phyloP scores from a whole-genome alignment of 2,329 filamentous ascomycete genomes.

The Diaporthe caulivora region DNA sequence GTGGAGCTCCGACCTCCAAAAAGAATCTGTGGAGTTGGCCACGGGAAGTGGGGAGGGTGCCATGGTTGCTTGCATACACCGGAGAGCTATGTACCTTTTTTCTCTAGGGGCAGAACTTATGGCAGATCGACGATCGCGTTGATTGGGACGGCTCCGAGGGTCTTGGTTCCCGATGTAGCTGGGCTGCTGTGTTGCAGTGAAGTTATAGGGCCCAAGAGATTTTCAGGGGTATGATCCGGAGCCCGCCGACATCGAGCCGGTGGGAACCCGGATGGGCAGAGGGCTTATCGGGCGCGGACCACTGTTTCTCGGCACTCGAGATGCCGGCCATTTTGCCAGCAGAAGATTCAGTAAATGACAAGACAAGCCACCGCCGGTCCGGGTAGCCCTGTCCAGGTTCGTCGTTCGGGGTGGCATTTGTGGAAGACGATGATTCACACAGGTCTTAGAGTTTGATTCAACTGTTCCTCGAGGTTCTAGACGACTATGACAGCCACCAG shows the following conservation, averaged over 20 bases:
- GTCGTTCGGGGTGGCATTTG: neutral
- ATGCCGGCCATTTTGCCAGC: neutral
- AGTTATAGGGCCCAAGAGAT: constrained; percentile 20
- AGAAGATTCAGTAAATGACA: neutral
- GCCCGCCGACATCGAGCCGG: constrained; percentile 26
- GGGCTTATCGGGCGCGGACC: constrained; percentile 34
- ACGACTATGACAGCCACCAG: neutral
- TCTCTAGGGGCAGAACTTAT: neutral
- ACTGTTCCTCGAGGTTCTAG: neutral
- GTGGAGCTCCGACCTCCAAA: constrained; percentile 57
- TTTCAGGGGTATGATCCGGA: neutral
- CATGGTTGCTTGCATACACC: constrained; percentile 2
- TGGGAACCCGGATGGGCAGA: constrained; percentile 16
- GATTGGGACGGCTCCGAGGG: neutral
- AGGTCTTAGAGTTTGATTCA: neutral
- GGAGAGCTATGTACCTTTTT: neutral
- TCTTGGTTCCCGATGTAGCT: neutral
- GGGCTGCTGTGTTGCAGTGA: neutral
- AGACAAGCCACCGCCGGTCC: constrained; percentile 15
- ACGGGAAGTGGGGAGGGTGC: constrained; percentile 44
- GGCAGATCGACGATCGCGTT: neutral
- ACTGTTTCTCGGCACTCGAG: constrained; percentile 4
- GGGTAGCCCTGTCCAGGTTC: neutral
- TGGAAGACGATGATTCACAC: too few species aligned
- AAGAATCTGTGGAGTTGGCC: constrained; percentile 48